Evolutionary conservation across 2,329 filamentous ascomycete species (phyloP).

Genomic region (Thermothelomyces thermophilus): DNA sequence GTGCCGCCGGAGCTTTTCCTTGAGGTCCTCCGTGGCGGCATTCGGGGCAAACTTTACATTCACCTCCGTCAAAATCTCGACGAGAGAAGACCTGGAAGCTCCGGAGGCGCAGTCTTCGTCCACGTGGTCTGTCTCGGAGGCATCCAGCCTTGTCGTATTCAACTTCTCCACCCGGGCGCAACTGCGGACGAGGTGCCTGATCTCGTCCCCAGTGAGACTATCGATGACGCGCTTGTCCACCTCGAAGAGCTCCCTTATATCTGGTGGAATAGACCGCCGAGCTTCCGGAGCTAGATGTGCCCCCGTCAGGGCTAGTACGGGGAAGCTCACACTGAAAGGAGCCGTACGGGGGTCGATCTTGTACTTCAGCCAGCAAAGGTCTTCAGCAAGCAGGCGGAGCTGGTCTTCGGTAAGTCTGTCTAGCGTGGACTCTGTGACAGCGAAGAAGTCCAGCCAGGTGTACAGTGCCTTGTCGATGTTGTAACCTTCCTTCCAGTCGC

Average conservation of each 20-base stretch:
- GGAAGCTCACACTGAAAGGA: neutral
- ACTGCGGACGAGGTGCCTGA: neutral
- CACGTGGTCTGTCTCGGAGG: neutral
- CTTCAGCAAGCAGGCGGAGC: constrained; percentile 3
- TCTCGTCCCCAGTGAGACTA: neutral
- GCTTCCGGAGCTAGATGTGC: neutral
- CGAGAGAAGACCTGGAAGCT: neutral
- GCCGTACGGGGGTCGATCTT: neutral
- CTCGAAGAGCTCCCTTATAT: neutral
- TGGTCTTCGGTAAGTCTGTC: neutral
- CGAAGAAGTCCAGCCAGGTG: constrained; percentile 18
- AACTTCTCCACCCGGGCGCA: neutral
- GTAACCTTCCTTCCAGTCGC: constrained; percentile 5
- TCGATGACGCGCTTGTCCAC: neutral
- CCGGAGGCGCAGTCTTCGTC: neutral
- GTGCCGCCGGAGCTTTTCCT: constrained; percentile 10
- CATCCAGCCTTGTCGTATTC: neutral
- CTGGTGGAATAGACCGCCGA: neutral
- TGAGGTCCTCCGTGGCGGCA: neutral
- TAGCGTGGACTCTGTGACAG: neutral
- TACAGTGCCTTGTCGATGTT: constrained; percentile 5
- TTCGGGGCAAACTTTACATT: constrained; percentile 7
- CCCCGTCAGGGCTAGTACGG: neutral
- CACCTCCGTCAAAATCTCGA: neutral
- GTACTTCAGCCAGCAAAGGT: constrained; percentile 11